Percentiles rank a stretch among this genome's conserved stretches.
Conservation (phyloP, 2,329 filamentous ascomycete species). For the Aspergillus sp. region DNA sequence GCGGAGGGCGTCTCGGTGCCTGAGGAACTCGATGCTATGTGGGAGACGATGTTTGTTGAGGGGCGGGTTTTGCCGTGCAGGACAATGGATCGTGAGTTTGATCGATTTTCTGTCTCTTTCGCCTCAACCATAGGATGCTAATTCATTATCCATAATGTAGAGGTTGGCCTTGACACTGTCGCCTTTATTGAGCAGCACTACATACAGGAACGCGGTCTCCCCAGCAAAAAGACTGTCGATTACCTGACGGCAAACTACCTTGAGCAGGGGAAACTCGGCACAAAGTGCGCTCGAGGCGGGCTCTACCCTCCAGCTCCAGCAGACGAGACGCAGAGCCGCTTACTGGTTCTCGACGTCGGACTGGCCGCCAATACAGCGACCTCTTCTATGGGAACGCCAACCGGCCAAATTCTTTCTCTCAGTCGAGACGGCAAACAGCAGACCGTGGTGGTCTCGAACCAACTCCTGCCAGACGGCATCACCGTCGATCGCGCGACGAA, state of each 20-base stretch:
- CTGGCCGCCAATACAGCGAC: not conserved
- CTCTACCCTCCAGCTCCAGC: not conserved
- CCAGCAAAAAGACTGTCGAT: not conserved
- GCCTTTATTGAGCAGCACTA: not conserved
- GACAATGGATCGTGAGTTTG: not conserved
- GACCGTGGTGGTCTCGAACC: not conserved
- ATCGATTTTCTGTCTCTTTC: too few relatives aligned
- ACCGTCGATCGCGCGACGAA: not conserved
- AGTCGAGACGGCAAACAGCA: not conserved
- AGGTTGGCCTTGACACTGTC: not conserved
- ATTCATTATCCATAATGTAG: not conserved
- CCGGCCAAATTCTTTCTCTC: not conserved
- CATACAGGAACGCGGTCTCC: not conserved
- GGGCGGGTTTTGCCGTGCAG: not conserved
- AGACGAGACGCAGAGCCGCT: not conserved
- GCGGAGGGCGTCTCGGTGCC: not conserved
- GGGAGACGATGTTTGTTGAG: not conserved
- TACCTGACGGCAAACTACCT: not conserved
- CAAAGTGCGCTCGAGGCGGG: not conserved
- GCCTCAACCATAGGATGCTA: too few relatives aligned
- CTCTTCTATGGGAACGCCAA: not conserved
- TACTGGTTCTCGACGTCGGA: not conserved
- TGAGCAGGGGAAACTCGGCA: not conserved
- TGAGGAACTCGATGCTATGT: not conserved
- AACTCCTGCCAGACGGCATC: not conserved